phyloP scores from a whole-genome alignment of 371 early-diverging fungal genomes.

The Lichtheimia ramosa region DNA sequence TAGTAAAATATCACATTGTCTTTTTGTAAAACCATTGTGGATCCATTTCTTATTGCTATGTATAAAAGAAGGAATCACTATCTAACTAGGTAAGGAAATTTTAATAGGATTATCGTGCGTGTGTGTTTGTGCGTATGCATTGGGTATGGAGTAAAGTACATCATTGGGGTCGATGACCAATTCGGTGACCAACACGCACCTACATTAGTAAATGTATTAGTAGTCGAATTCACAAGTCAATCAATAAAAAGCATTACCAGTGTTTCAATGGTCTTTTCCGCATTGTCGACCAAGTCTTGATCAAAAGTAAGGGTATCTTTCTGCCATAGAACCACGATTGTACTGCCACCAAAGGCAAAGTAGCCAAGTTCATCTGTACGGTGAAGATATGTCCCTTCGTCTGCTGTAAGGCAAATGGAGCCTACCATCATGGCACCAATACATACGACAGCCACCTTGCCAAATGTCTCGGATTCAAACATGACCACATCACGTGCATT shows the following conservation, averaged over 20 bases:
- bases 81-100: too few relatives aligned
- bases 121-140: too few relatives aligned
- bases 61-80: too few relatives aligned
- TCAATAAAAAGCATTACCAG: slow-evolving; percentile 13
- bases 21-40: too few relatives aligned
- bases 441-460: slow-evolving; percentile 70
- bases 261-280: slow-evolving; percentile 28
- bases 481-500: slow-evolving; percentile 76
- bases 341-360: slow-evolving; percentile 82
- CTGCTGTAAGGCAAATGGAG: slow-evolving; percentile 71
- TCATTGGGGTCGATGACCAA: slow-evolving; percentile 5
- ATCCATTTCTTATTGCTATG: too few relatives aligned
- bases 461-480: slow-evolving; percentile 71
- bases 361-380: slow-evolving; percentile 85
- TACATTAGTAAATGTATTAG: background rate
- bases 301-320: slow-evolving; percentile 27
- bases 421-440: slow-evolving; percentile 94
- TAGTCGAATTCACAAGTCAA: background rate
- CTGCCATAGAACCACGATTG: slow-evolving; percentile 74
- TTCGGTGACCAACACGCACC: slow-evolving; percentile 17
- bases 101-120: too few relatives aligned
- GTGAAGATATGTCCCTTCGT: slow-evolving; percentile 50
- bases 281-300: slow-evolving; percentile 26
- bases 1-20: too few relatives aligned
- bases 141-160: too few relatives aligned